Evolutionary conservation across 1,284 basidiomycete species (phyloP).

Genomic region (Cryptococcus sp.): DNA sequence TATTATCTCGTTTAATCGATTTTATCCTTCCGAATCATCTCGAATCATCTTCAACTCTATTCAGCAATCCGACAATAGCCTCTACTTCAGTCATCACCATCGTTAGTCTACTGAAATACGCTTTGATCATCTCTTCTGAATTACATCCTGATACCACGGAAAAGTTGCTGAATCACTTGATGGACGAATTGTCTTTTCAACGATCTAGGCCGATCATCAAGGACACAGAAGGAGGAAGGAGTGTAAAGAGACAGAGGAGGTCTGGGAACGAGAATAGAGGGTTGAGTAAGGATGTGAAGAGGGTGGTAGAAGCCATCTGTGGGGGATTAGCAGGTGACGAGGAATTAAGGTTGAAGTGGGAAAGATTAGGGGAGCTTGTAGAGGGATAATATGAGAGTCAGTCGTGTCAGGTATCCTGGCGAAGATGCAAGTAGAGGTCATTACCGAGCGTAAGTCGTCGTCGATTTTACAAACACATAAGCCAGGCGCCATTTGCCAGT

Average conservation of each 20-base stretch:
- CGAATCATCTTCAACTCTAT: neutral
- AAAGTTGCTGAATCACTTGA: slow-evolving; percentile 8
- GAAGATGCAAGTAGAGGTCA: no score
- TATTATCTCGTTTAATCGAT: neutral
- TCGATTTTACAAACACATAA: no score
- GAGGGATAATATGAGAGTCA: neutral
- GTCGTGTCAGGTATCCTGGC: no score
- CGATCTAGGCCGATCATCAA: slow-evolving; percentile 2
- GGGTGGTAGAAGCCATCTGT: slow-evolving; percentile 5
- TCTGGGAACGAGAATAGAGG: neutral
- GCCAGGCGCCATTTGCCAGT: no score
- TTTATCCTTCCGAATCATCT: neutral
- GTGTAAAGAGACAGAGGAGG: neutral
- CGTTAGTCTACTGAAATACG: neutral
- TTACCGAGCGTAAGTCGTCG: no score
- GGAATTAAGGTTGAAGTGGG: slow-evolving; percentile 12
- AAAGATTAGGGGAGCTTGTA: slow-evolving; percentile 1
- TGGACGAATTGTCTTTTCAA: slow-evolving; percentile 25
- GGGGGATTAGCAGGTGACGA: slow-evolving; percentile 14
- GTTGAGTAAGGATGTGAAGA: slow-evolving; percentile 6
- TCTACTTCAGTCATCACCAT: neutral
- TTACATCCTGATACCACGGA: slow-evolving; percentile 1
- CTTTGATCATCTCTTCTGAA: slow-evolving; percentile 1
- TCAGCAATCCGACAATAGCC: neutral
- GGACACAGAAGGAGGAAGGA: neutral